Evolutionary conservation across 768 basidiomycete genomes (phyloP), one percentile per base, ranked within the genome.

Genomic region (Phylloporus sp.): DNA sequence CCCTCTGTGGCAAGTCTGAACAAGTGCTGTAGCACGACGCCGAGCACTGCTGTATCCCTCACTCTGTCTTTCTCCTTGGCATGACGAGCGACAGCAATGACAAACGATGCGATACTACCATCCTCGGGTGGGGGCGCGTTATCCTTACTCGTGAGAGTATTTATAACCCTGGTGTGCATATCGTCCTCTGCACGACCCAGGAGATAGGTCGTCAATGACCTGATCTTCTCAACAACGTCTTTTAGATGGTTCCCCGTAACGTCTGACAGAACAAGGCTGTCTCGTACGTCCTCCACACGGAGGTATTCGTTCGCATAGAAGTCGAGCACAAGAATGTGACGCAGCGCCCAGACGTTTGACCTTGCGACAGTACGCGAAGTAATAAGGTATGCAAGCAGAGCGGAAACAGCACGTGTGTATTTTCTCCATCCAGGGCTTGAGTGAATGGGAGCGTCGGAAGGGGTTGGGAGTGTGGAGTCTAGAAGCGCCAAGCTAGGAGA

Each of bases 271-370:
- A 88, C 85, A 1, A 84, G 68, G 0, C 79, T 72, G 62, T 75
- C 81, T 12, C 60, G 64, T 4, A 69, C 72, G 6, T 73, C 72
- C 10, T 80, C 81, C 1, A 86, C 70, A 24, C 77, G 73, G 23
- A 81, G 66, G 18, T 77, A 71, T 61, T 94, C 90, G 28, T 78
- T 72, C 1, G 84, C 83, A 52, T 85, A 85, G 6, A 84, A 63
- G 1, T 75, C 72, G 22, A 92, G 72, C 0, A 80, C 76, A 9
- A 89, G 68, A 48, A 92, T 72, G 62, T 92, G 88, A 9, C 80
- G 79, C 5, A 97, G 64, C 0, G 80, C 76, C 85, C 86, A 88
- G 0, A 81, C 58, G 46, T 87, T 78, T 15, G 71, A 69, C 45
- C 74, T 79, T 4, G 85, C 82, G 2, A 78, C 55, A n/a, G 78